Evolutionary conservation across 2,329 filamentous ascomycete genomes (phyloP).

Genomic region (Paecilomyces sp.): DNA sequence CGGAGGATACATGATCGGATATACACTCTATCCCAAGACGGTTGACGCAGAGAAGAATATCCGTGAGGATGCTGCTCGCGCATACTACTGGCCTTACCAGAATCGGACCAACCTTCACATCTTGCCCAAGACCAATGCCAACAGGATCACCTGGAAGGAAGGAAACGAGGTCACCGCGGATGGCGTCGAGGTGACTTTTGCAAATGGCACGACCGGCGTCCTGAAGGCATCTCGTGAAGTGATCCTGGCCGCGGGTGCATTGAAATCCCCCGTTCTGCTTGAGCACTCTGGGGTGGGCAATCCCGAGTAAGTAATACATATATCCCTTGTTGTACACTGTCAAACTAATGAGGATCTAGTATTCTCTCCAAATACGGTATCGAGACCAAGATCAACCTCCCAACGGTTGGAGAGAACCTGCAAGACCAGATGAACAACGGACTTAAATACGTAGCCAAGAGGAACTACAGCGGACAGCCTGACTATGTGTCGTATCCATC

Average conservation of each 20-base stretch:
- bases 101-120: conserved; percentile 37
- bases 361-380: conserved; percentile 20
- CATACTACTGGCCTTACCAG: conserved; percentile 40
- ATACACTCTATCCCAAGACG: conserved; percentile 36
- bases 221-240: conserved; percentile 43
- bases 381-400: conserved; percentile 17
- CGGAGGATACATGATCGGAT: conserved; percentile 38
- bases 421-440: conserved; percentile 37
- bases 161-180: conserved; percentile 11
- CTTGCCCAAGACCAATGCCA: conserved; percentile 36
- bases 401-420: conserved; percentile 43
- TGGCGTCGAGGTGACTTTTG: conserved; percentile 22
- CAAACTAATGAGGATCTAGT: conserved; percentile 2
- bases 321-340: not conserved
- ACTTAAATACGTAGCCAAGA: conserved; percentile 1
- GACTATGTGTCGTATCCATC: conserved; percentile 14
- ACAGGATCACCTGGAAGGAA: conserved; percentile 31
- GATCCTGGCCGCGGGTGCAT: conserved; percentile 53
- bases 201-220: conserved; percentile 13
- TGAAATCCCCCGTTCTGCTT: conserved; percentile 50
- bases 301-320: conserved; percentile 11
- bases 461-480: conserved; percentile 6
- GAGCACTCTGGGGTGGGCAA: conserved; percentile 56
- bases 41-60: conserved; percentile 29
- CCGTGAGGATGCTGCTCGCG: conserved; percentile 41